Evolutionary conservation across 2,329 filamentous ascomycete species (phyloP).

Genomic region (Talaromyces sp.): DNA sequence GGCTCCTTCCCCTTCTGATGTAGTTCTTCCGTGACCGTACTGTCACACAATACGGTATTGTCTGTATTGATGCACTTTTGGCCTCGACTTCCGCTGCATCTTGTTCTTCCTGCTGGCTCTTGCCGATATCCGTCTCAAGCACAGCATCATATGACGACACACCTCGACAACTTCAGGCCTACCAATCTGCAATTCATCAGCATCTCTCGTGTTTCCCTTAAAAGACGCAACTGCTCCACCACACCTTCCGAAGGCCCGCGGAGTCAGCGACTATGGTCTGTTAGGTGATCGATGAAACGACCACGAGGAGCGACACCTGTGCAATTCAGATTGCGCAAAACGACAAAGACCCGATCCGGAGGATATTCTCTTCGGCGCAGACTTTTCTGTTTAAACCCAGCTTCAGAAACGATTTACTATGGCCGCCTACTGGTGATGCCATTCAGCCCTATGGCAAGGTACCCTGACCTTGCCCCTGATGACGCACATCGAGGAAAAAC

Average conservation of each 20-base stretch:
- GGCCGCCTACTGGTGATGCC: neutral
- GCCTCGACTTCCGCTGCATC: neutral
- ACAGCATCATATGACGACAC: constrained; percentile 3
- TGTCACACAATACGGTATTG: constrained; percentile 1
- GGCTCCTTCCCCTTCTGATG: neutral
- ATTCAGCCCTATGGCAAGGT: neutral
- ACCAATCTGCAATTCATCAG: neutral
- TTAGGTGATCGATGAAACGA: neutral
- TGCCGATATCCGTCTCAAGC: neutral
- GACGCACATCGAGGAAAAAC: neutral
- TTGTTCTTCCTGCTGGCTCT: neutral
- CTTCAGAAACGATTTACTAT: neutral
- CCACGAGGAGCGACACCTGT: neutral
- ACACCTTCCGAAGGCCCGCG: neutral
- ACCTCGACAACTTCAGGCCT: neutral
- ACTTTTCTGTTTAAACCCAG: neutral
- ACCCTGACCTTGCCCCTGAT: neutral
- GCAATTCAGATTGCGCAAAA: neutral
- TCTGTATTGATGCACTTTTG: neutral
- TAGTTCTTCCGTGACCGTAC: neutral
- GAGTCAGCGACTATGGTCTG: neutral
- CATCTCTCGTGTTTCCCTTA: neutral
- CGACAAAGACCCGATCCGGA: neutral
- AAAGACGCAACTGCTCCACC: neutral
- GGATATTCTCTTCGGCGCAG: neutral